phyloP scores from a whole-genome alignment of 148 eudicot species.

The Chenopodium berlandieri region DNA sequence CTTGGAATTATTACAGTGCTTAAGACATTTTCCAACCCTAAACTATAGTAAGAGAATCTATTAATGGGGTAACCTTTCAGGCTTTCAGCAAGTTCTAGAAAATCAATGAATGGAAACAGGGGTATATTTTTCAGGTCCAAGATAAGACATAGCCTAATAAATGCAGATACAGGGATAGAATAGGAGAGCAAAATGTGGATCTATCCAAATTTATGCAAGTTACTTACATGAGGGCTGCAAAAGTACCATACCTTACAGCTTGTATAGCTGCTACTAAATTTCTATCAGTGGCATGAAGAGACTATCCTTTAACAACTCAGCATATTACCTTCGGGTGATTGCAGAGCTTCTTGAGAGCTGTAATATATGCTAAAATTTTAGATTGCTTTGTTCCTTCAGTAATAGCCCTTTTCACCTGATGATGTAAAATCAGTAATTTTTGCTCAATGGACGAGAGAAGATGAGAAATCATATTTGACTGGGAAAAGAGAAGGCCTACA shows the following conservation, averaged over 20 bases:
- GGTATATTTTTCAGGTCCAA: not conserved
- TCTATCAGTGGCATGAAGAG: not conserved
- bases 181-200: not conserved
- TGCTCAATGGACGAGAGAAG: not conserved
- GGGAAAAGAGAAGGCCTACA: conserved; percentile 43
- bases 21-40: not conserved
- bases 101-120: not conserved
- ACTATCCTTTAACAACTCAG: not conserved
- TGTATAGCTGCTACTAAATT: not conserved
- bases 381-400: conserved; percentile 72
- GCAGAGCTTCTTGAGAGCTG: conserved; percentile 98
- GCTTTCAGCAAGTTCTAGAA: not conserved
- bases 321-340: conserved; percentile 92
- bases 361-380: conserved; percentile 87
- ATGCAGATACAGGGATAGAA: not conserved
- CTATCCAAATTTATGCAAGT: not conserved
- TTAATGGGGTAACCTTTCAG: not conserved
- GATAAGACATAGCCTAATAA: not conserved
- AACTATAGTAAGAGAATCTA: not conserved
- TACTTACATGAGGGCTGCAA: not conserved
- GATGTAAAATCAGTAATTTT: conserved; percentile 3
- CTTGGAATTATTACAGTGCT: not conserved
- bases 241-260: not conserved
- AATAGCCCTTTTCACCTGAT: conserved; percentile 78
- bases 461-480: not conserved